Evolutionary conservation across 2,329 filamentous ascomycete species (phyloP).

Genomic region (Neofusicoccum ribis): DNA sequence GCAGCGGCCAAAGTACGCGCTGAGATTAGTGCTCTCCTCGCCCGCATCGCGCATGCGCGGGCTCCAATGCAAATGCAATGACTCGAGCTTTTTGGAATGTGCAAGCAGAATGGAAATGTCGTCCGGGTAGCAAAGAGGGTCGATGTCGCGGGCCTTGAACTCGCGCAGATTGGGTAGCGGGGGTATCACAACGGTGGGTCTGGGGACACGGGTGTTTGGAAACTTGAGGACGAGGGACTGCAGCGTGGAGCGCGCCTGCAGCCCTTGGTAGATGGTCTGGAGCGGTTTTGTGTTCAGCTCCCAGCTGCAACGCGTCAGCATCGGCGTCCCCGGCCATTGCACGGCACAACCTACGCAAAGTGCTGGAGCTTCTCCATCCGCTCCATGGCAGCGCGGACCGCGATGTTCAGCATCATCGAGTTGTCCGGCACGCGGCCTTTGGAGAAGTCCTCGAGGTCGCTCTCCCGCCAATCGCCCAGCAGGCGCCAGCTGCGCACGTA

Average conservation of each 20-base stretch:
- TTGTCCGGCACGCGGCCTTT: constrained; percentile 63
- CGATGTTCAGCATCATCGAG: constrained; percentile 63
- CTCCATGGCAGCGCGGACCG: constrained; percentile 59
- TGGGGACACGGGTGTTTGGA: constrained; percentile 56
- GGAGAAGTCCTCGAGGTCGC: constrained; percentile 58
- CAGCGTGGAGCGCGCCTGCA: constrained; percentile 52
- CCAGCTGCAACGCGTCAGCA: constrained; percentile 47
- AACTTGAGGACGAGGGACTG: constrained; percentile 58
- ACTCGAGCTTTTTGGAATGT: constrained; percentile 55
- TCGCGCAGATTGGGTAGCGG: constrained; percentile 56
- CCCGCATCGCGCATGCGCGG: constrained; percentile 61
- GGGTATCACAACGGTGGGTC: constrained; percentile 58
- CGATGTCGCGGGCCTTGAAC: constrained; percentile 60
- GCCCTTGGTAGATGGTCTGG: constrained; percentile 58
- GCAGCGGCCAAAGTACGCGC: constrained; percentile 58
- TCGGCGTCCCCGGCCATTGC: constrained; percentile 22
- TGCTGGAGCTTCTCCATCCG: constrained; percentile 56
- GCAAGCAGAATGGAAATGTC: constrained; percentile 59
- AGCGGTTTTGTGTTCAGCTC: constrained; percentile 62
- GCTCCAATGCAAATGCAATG: constrained; percentile 60
- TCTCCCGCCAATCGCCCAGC: constrained; percentile 59
- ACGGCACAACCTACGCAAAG: constrained; percentile 47
- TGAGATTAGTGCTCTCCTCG: constrained; percentile 57
- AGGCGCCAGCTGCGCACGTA: constrained; percentile 56
- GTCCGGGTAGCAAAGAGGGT: constrained; percentile 65